A percentile compares a stretch with the other conserved stretches of the same genome.
phyloP scores from a whole-genome alignment of 129 eudicot species.

The Helichrysum umbraculigerum region DNA sequence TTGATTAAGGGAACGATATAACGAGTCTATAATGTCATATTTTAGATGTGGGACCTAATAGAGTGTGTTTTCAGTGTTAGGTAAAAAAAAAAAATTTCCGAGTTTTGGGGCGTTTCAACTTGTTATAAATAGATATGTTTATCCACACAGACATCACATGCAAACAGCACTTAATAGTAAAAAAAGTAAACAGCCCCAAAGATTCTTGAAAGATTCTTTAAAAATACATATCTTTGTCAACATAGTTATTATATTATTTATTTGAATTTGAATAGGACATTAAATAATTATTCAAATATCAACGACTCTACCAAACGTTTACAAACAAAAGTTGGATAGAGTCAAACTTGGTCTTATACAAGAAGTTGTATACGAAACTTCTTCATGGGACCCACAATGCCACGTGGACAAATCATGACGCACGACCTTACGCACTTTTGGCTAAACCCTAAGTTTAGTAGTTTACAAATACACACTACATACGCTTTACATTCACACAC shows the following conservation, averaged over 20 bases:
- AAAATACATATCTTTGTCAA: not conserved
- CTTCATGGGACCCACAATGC: slow-evolving; percentile 31
- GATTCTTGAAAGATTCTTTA: no score
- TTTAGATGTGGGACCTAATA: no score
- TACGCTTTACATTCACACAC: slow-evolving; percentile 27
- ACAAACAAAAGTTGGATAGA: slow-evolving; percentile 18
- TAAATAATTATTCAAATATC: not conserved
- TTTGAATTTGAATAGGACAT: not conserved
- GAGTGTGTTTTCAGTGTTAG: no score
- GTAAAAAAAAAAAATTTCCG: no score
- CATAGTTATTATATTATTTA: not conserved
- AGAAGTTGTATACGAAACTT: slow-evolving; percentile 42
- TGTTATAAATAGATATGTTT: no score
- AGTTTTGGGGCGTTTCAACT: no score
- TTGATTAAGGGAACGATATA: no score
- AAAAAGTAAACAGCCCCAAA: no score
- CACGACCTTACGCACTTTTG: slow-evolving; percentile 58
- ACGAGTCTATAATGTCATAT: no score
- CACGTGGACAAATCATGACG: slow-evolving; percentile 61
- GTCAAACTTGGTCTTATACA: slow-evolving; percentile 53
- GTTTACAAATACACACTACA: slow-evolving; percentile 33
- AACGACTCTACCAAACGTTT: slow-evolving; percentile 2
- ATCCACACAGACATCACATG: no score
- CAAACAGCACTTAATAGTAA: no score
- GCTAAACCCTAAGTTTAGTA: slow-evolving; percentile 23